Evolutionary conservation across 148 eudicot species (phyloP).

Genomic region (Persicaria maculosa): DNA sequence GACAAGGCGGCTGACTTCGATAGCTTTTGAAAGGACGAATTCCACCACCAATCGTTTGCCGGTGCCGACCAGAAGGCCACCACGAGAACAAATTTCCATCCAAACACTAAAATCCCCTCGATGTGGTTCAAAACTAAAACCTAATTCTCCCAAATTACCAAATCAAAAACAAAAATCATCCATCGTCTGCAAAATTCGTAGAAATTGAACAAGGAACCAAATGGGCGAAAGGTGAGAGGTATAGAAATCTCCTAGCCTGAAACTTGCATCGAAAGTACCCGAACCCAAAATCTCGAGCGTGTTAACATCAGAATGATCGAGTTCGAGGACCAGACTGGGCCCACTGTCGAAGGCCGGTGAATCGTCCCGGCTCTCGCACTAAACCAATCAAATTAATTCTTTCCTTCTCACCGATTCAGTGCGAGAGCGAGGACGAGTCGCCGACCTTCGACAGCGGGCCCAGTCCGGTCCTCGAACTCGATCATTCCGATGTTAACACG

Average conservation of each 20-base stretch:
- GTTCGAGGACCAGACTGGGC: background rate
- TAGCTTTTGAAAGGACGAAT: too few relatives aligned
- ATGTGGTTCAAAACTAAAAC: too few relatives aligned
- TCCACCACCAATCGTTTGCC: too few relatives aligned
- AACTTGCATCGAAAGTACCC: conserved; percentile 31
- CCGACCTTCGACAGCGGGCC: conserved; percentile 10
- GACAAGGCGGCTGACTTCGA: too few relatives aligned
- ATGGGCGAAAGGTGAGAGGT: conserved; percentile 18
- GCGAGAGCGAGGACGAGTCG: conserved; percentile 27
- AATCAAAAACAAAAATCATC: too few relatives aligned
- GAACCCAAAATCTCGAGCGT: conserved; percentile 26
- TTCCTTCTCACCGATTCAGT: background rate
- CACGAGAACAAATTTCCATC: too few relatives aligned
- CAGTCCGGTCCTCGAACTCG: background rate
- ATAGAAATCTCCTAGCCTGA: conserved; percentile 33
- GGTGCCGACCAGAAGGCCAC: too few relatives aligned
- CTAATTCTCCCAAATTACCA: too few relatives aligned
- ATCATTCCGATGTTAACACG: conserved; percentile 21
- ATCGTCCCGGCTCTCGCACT: conserved; percentile 25
- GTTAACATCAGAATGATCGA: conserved; percentile 16
- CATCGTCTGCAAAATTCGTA: too few relatives aligned
- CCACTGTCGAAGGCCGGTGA: conserved; percentile 16
- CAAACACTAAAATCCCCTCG: too few relatives aligned
- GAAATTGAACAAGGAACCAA: too few relatives aligned
- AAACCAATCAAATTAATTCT: background rate